Percentiles rank a stretch among this genome's conserved stretches.
phyloP scores from a whole-genome alignment of 169 alveolate genomes.

The Besnoitia besnoiti region DNA sequence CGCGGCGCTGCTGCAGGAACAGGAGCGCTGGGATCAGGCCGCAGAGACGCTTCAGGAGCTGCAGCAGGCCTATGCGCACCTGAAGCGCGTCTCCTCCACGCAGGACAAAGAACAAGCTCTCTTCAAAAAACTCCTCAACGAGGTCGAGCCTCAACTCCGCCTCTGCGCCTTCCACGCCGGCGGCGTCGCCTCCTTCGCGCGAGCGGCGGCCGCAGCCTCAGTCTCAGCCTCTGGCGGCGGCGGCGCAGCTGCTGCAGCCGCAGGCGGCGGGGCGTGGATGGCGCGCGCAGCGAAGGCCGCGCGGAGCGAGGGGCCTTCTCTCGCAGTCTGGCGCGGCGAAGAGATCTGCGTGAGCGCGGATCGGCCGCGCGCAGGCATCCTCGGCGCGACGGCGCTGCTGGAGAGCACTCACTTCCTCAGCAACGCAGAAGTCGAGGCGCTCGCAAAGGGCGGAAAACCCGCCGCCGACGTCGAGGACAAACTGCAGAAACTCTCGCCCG shows the following conservation, averaged over 20 bases:
- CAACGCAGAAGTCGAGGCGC: neutral
- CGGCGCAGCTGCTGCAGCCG: neutral
- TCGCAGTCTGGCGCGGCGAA: conserved; percentile 2
- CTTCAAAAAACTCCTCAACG: neutral
- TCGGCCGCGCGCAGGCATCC: neutral
- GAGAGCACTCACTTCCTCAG: neutral
- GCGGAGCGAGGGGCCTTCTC: neutral
- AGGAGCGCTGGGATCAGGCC: conserved; percentile 27
- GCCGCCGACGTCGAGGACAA: neutral
- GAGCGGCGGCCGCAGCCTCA: neutral
- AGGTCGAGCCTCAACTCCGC: conserved; percentile 21
- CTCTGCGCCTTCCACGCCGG: conserved; percentile 49
- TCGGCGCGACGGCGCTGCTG: neutral
- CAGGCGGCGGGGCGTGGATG: neutral
- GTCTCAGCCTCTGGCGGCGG: neutral
- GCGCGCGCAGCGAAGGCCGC: neutral
- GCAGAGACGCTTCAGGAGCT: conserved; percentile 33
- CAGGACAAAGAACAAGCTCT: neutral
- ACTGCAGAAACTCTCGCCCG: neutral
- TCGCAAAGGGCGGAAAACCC: neutral
- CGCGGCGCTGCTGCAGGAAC: conserved; percentile 39
- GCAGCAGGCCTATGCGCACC: conserved; percentile 42
- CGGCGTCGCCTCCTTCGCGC: neutral
- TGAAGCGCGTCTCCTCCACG: conserved; percentile 26
- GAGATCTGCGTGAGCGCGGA: neutral